Evolutionary conservation across 805 yeast genomes (phyloP).

Genomic region (Blastobotrys attinorum): DNA sequence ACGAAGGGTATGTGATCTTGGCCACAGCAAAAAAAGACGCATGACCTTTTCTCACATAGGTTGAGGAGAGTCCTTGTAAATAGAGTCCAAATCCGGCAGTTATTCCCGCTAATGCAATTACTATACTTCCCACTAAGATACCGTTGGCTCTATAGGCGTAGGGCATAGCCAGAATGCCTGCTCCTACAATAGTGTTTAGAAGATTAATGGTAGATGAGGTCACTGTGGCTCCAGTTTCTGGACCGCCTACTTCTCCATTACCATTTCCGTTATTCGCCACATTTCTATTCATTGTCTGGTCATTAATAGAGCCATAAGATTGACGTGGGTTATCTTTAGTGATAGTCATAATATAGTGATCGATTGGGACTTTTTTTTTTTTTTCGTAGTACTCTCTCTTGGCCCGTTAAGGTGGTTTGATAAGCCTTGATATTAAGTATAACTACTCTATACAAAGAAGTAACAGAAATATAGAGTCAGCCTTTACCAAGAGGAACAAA

Average conservation of each 20-base stretch:
- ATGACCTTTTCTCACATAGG: constrained; percentile 46
- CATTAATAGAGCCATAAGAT: neutral
- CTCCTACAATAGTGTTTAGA: constrained; percentile 67
- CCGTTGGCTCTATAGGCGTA: constrained; percentile 62
- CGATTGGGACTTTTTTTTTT: too few relatives aligned
- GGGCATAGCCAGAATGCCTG: constrained; percentile 73
- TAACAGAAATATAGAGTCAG: too few relatives aligned
- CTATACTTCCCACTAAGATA: constrained; percentile 43
- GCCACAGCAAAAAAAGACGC: constrained; percentile 68
- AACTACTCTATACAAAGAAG: too few relatives aligned
- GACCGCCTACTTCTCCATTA: neutral
- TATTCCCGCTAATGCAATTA: constrained; percentile 51
- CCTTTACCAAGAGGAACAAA: too few relatives aligned
- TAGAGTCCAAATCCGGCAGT: constrained; percentile 62
- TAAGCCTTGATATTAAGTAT: too few relatives aligned
- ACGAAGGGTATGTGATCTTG: constrained; percentile 57
- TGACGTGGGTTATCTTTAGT: neutral
- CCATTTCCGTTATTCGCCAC: neutral
- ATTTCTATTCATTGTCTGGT: too few relatives aligned
- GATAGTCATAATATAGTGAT: too few relatives aligned
- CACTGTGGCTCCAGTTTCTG: constrained; percentile 28
- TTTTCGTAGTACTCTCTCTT: too few relatives aligned
- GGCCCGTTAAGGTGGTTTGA: too few relatives aligned
- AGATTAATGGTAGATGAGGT: constrained; percentile 54
- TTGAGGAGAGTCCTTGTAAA: constrained; percentile 51